Evolutionary conservation across 805 yeast genomes (phyloP).

Genomic region (Yarrowia osloensis): DNA sequence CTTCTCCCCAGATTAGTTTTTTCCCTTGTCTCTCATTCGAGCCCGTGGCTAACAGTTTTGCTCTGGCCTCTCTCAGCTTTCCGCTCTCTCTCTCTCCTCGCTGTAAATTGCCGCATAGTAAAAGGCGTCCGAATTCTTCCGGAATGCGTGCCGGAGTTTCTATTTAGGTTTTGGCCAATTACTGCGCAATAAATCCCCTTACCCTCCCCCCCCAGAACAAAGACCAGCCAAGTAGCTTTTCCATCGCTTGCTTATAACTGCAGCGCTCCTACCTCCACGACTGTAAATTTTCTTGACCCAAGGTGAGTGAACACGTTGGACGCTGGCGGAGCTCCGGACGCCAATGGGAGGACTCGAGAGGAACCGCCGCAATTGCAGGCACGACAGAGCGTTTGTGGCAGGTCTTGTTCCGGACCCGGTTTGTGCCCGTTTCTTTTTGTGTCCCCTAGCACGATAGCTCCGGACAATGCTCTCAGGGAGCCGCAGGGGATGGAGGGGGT

Average conservation of each 20-base stretch:
- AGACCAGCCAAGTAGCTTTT: conserved; percentile 18
- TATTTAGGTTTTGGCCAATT: conserved; percentile 30
- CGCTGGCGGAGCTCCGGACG: not conserved
- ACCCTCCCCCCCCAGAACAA: conserved; percentile 30
- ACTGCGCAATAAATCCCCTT: conserved; percentile 30
- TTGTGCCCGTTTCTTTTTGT: not conserved
- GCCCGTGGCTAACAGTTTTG: not conserved
- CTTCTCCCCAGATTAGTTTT: not conserved
- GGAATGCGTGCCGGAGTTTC: conserved; percentile 27
- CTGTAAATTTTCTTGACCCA: conserved; percentile 29
- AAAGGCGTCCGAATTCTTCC: conserved; percentile 28
- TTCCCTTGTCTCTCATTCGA: not conserved
- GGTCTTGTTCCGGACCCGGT: not conserved
- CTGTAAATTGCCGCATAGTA: conserved; percentile 26
- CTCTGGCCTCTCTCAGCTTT: not conserved
- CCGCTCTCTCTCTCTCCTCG: not conserved
- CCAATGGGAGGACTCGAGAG: not conserved
- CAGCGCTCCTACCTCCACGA: conserved; percentile 29
- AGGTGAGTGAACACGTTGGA: conserved; percentile 5
- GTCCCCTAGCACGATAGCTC: not conserved
- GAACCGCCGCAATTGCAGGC: not conserved
- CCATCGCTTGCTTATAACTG: conserved; percentile 30
- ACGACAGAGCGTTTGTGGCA: not conserved
- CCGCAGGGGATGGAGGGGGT: not conserved
- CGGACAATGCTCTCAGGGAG: not conserved